A percentile compares a stretch with the other conserved stretches of the same genome.
Evolutionary conservation across 345 rosid species (phyloP).

Genomic region (Limnanthes douglasii): DNA sequence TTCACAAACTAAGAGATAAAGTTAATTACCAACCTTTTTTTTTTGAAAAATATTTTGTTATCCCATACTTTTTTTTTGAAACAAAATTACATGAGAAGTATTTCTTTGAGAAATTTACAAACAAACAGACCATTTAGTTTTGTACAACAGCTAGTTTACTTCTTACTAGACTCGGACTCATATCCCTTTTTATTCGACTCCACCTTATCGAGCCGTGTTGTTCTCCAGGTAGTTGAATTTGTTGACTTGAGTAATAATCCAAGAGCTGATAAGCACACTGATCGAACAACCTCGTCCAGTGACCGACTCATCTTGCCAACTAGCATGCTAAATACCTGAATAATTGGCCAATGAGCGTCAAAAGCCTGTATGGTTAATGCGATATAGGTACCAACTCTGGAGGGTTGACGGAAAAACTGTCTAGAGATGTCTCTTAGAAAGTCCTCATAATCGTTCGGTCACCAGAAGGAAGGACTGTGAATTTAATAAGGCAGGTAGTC

Average conservation of each 20-base stretch:
- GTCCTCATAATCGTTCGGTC: constrained; percentile 44
- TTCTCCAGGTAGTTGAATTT: constrained; percentile 23
- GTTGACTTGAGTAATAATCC: constrained; percentile 40
- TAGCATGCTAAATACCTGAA: constrained; percentile 50
- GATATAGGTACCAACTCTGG: constrained; percentile 39
- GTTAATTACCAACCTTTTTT: too few species aligned
- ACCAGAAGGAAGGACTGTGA: constrained; percentile 14
- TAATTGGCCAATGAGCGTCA: constrained; percentile 53
- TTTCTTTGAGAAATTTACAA: too few species aligned
- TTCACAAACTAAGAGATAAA: too few species aligned
- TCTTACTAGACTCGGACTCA: constrained; percentile 12
- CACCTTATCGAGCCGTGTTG: constrained; percentile 23
- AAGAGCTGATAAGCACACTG: constrained; percentile 35
- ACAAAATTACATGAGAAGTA: too few species aligned
- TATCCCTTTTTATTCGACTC: constrained; percentile 14
- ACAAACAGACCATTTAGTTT: too few species aligned
- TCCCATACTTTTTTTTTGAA: too few species aligned
- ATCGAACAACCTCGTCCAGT: constrained; percentile 45
- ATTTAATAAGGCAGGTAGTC: constrained; percentile 21
- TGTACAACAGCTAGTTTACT: too few species aligned
- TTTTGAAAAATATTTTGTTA: too few species aligned
- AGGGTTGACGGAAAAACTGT: constrained; percentile 25
- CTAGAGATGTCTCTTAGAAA: constrained; percentile 38
- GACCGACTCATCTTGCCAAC: constrained; percentile 50
- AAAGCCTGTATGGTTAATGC: constrained; percentile 48